These are phyloP conservation scores for Paraurostyla sp. DNA, from an alignment of 73 alveolate genomes.

Conservation along the genomic window DNA sequence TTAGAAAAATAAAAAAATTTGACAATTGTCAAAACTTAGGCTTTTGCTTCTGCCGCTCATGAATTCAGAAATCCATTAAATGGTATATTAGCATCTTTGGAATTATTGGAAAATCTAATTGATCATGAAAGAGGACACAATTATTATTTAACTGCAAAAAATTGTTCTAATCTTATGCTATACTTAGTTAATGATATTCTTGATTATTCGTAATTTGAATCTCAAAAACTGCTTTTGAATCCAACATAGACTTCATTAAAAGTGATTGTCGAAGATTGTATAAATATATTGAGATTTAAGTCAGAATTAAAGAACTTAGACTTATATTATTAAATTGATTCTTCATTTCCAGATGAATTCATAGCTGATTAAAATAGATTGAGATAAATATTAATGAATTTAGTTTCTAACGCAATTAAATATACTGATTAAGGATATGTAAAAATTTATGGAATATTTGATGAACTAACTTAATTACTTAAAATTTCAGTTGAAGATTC, in stretches of 20 bases:
- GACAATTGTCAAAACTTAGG: not conserved
- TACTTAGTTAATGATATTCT: conserved; percentile 24
- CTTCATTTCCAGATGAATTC: not conserved
- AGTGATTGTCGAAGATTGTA: not conserved
- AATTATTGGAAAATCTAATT: not conserved
- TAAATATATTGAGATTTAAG: not conserved
- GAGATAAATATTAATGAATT: conserved; percentile 51
- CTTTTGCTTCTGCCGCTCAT: conserved; percentile 73
- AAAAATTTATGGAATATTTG: not conserved
- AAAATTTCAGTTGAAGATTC: conserved; percentile 55
- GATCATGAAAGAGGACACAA: not conserved
- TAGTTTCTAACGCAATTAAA: conserved; percentile 59
- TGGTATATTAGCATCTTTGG: conserved; percentile 36
- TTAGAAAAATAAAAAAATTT: conserved; percentile 7
- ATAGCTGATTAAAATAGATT: conserved; percentile 46
- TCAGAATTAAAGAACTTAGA: not conserved
- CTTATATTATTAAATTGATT: not conserved
- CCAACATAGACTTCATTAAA: not conserved
- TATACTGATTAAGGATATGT: conserved; percentile 53
- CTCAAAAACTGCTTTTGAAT: not conserved
- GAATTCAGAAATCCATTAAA: conserved; percentile 70
- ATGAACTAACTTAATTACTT: not conserved
- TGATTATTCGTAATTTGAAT: conserved; percentile 8
- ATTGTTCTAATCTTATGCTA: conserved; percentile 26
- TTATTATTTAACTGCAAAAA: not conserved